phyloP scores from a whole-genome alignment of 2,329 filamentous ascomycete species.

The Sclerotinia subarctica region DNA sequence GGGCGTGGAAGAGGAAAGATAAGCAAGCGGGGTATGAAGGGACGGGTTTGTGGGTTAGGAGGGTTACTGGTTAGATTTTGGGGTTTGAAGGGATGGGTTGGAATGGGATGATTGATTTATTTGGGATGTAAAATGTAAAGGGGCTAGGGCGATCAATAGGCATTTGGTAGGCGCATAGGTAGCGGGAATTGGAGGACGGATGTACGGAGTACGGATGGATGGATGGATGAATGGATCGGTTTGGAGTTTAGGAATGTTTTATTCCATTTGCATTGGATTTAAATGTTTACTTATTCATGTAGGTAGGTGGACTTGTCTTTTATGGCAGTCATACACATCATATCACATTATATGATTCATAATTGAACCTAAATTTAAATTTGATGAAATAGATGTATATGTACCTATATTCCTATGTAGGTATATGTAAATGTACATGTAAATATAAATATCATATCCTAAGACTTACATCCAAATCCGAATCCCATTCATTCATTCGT shows the following conservation, averaged over 20 bases:
- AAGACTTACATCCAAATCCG: too few relatives aligned
- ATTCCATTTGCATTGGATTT: background rate
- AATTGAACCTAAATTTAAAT: background rate
- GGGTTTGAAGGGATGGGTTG: background rate
- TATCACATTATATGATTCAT: background rate
- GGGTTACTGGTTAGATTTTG: constrained; percentile 58
- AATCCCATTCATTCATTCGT: too few relatives aligned
- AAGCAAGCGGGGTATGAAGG: constrained; percentile 62
- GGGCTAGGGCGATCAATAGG: background rate
- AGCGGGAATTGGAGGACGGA: background rate
- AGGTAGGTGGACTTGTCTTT: background rate
- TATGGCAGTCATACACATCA: background rate
- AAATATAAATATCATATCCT: too few relatives aligned
- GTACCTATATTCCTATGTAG: too few relatives aligned
- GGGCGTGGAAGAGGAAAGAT: constrained; percentile 72
- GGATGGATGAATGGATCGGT: background rate
- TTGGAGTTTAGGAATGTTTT: background rate
- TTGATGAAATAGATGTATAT: background rate
- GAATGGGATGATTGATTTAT: background rate
- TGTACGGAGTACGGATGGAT: background rate
- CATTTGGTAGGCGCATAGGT: background rate
- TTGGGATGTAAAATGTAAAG: background rate
- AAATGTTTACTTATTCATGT: background rate
- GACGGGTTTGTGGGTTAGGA: constrained; percentile 72
- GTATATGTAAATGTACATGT: too few relatives aligned